These are phyloP conservation scores for Talaromyces borbonicus DNA, from an alignment of 495 filamentous ascomycete species.

Conservation along the genomic window DNA sequence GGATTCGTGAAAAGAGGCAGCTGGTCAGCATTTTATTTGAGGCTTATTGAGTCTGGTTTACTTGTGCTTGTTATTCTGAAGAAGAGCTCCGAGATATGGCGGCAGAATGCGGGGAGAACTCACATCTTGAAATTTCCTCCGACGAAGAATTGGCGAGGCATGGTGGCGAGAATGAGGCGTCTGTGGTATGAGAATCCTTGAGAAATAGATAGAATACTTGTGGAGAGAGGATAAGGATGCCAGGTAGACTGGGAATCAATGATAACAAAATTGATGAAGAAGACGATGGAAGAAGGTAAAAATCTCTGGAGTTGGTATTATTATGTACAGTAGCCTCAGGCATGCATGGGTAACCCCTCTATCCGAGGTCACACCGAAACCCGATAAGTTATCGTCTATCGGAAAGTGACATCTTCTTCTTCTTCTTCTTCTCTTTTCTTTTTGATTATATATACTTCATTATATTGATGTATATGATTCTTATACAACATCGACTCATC, in stretches of 20 bases:
- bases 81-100: conserved; percentile 12
- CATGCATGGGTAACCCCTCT: background rate
- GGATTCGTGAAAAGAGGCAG: background rate
- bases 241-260: background rate
- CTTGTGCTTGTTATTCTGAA: no score
- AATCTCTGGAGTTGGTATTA: background rate
- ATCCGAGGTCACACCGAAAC: conserved; percentile 3
- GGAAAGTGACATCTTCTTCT: background rate
- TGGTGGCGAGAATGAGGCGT: conserved; percentile 28
- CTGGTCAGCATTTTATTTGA: background rate
- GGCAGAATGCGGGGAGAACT: conserved; percentile 13
- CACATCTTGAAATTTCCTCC: conserved; percentile 99
- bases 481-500: no score
- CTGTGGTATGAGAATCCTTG: background rate
- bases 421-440: no score
- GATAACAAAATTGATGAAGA: background rate
- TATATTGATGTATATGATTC: no score
- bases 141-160: conserved; percentile 98
- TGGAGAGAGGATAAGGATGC: background rate
- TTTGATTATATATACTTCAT: no score
- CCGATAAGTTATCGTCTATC: conserved; percentile 4
- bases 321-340: no score
- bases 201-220: background rate
- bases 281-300: background rate
- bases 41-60: no score